Evolutionary conservation across 345 rosid genomes (phyloP).

Genomic region (Populus simonii): DNA sequence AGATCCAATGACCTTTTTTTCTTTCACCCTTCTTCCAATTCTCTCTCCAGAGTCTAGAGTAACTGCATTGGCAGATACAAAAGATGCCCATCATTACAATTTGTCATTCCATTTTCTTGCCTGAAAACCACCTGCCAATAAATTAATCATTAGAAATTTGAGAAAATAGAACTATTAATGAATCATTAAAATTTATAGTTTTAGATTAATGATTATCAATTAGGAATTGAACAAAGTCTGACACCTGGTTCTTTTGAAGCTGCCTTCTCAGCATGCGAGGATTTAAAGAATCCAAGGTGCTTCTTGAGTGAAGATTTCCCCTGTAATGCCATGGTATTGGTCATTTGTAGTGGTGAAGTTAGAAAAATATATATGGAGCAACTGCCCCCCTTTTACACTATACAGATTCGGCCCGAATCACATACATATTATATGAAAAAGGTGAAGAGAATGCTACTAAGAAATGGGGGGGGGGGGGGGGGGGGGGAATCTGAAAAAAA

Average conservation of each 20-base stretch:
- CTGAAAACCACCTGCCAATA: slow-evolving; percentile 41
- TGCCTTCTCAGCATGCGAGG: slow-evolving; percentile 39
- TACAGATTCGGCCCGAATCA: background rate
- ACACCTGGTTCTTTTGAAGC: slow-evolving; percentile 42
- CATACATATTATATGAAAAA: background rate
- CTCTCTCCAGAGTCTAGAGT: slow-evolving; percentile 27
- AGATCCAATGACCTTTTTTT: slow-evolving; percentile 27
- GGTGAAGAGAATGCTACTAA: background rate
- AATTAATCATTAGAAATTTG: slow-evolving; percentile 8
- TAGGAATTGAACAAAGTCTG: background rate
- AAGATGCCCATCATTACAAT: slow-evolving; percentile 15
- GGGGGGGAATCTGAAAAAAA: background rate
- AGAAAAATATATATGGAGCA: background rate
- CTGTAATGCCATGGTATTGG: slow-evolving; percentile 29
- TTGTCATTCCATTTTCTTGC: slow-evolving; percentile 47
- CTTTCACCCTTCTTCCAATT: slow-evolving; percentile 16
- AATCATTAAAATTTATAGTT: background rate
- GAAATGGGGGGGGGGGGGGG: background rate
- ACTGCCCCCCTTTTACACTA: background rate
- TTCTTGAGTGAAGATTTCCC: slow-evolving; percentile 41
- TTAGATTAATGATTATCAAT: background rate
- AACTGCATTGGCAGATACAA: slow-evolving; percentile 26
- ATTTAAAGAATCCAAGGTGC: slow-evolving; percentile 39
- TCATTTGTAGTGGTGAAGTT: too few species aligned
- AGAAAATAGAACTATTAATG: slow-evolving; percentile 6